A percentile compares a stretch with the other conserved stretches of the same genome.
Conservation (phyloP, 192 early-diverging fungal genomes). For the Coemansia sp. region DNA sequence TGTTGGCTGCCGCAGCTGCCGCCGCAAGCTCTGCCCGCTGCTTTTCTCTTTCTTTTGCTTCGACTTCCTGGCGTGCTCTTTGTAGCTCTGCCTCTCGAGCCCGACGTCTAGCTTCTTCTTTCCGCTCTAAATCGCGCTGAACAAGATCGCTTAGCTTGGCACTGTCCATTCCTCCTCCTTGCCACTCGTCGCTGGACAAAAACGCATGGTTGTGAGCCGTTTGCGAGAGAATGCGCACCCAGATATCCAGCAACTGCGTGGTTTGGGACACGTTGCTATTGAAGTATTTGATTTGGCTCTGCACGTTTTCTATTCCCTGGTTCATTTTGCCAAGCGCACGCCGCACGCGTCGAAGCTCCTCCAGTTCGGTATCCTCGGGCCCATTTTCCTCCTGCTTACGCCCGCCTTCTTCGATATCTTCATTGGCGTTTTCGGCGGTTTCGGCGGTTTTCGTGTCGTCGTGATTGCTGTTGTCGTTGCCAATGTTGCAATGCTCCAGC, state of each 20-base stretch:
- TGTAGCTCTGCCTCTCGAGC: conserved; percentile 14
- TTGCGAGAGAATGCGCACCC: conserved; percentile 58
- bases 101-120: conserved; percentile 34
- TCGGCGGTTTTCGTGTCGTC: too few relatives aligned
- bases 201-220: conserved; percentile 56
- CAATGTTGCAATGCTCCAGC: neutral
- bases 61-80: conserved; percentile 16
- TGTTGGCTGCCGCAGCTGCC: neutral
- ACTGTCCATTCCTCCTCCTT: conserved; percentile 46
- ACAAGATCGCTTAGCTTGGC: conserved; percentile 28
- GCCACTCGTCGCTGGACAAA: conserved; percentile 55
- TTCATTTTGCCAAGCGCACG: conserved; percentile 49
- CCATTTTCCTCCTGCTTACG: neutral
- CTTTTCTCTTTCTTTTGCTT: conserved; percentile 39
- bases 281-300: conserved; percentile 55
- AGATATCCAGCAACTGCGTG: conserved; percentile 56
- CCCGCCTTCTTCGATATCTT: neutral
- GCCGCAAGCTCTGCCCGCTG: conserved; percentile 26
- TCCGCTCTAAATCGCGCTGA: conserved; percentile 27
- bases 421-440: neutral
- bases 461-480: conserved; percentile 1
- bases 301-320: conserved; percentile 48
- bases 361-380: conserved; percentile 29
- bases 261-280: conserved; percentile 58
- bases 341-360: conserved; percentile 45